Evolutionary conservation across 2,329 filamentous ascomycete genomes (phyloP), one percentile per base, ranked within the genome.

Genomic region (Ceratocystiopsis sp.): DNA sequence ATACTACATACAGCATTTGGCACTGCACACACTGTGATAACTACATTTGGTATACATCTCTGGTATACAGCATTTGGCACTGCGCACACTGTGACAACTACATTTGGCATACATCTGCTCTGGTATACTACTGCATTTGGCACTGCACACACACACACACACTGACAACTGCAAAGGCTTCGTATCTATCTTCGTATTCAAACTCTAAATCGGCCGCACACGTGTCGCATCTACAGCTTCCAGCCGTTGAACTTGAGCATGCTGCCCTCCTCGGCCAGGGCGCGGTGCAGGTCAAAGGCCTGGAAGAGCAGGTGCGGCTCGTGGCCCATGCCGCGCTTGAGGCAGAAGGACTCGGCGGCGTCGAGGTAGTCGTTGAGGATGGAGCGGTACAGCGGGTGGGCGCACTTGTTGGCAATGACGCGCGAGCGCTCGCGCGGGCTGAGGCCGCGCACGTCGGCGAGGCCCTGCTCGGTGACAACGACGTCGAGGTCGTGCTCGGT

Each of bases 401-500:
- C 75, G 61, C 84, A 91, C 65, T 89, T 83, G 50, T 82, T 71
- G 60, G 93, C 89, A 56, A 93, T 93, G 51, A 87, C 80, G 40
- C 81, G 69, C 12, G 85, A 84, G 38, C 85, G 69, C 68, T 93
- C 84, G 43, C 78, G 72, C 1, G 86, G 85, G 50, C 74, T 78
- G 51, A 93, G 66, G 42, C 85, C 85, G 37, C 84, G 75, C 2
- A 93, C 85, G 55, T 93, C 85, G 25, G 85, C 86, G 19, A 93
- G 73, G 45, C 86, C 85, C 58, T 71, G 62, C 60, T 73, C 68
- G 18, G 72, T 76, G n/a, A 93, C 85, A 38, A 93, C 63, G n/a
- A 93, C 78, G 53, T 93, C 85, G 35, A 93, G 71, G 58, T 93
- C 86, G 61, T 93, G 85, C 65, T 93, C 86, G 0, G 86, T 93